phyloP scores from a whole-genome alignment of 2,329 filamentous ascomycete species.

The Diaporthe nobilis region DNA sequence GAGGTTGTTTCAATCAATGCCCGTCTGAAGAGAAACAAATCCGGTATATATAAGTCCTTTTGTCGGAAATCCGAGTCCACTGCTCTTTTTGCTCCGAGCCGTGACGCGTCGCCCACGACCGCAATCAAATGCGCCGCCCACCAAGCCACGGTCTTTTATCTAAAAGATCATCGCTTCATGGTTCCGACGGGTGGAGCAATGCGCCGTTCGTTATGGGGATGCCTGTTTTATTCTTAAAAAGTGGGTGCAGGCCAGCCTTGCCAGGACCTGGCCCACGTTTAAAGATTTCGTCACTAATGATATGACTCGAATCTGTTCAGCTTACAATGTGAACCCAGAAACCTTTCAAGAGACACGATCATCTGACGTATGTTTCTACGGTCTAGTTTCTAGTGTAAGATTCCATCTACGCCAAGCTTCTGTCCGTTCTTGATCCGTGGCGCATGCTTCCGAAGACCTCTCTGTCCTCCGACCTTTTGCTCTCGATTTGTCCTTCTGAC shows the following conservation, averaged over 20 bases:
- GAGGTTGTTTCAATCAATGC: background rate
- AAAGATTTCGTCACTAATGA: background rate
- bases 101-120: slow-evolving; percentile 22
- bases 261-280: background rate
- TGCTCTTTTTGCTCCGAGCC: background rate
- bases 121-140: slow-evolving; percentile 10
- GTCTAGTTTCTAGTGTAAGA: background rate
- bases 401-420: background rate
- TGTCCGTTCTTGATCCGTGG: background rate
- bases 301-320: background rate
- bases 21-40: background rate
- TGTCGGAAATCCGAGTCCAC: background rate
- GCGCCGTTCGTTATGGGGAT: slow-evolving; percentile 1
- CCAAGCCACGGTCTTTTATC: slow-evolving; percentile 27
- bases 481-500: too few relatives aligned
- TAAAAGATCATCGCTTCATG: slow-evolving; percentile 4
- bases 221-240: slow-evolving; percentile 5
- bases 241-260: background rate
- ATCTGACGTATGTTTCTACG: background rate
- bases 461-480: too few relatives aligned
- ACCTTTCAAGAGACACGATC: background rate
- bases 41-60: background rate
- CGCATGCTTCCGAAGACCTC: background rate
- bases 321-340: background rate
- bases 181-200: background rate